These are phyloP conservation scores for Sarocladium kiliense DNA, from an alignment of 2,329 filamentous ascomycete genomes.

Conservation along the genomic window DNA sequence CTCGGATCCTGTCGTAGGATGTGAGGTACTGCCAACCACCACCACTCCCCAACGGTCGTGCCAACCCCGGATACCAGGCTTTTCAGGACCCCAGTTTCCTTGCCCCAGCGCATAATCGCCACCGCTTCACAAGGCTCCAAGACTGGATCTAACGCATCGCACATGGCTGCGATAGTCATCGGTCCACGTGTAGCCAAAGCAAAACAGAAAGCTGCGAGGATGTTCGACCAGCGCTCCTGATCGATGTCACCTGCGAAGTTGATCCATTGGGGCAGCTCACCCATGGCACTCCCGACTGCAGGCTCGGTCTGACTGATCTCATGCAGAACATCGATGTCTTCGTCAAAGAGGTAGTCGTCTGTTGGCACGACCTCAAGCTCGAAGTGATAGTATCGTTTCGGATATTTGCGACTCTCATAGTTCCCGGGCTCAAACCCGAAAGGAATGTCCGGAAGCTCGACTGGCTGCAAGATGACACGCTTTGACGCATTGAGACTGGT, in stretches of 20 bases:
- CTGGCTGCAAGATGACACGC: constrained; percentile 46
- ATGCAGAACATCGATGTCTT: constrained; percentile 38
- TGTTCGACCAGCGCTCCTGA: constrained; percentile 56
- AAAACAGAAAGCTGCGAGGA: constrained; percentile 58
- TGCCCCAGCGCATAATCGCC: constrained; percentile 55
- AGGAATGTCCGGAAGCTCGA: constrained; percentile 55
- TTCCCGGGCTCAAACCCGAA: constrained; percentile 67
- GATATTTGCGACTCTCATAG: constrained; percentile 65
- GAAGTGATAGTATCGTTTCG: constrained; percentile 62
- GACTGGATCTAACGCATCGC: constrained; percentile 49
- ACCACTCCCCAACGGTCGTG: constrained; percentile 55
- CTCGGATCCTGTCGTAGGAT: neutral
- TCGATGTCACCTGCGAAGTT: constrained; percentile 61
- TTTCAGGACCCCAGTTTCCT: constrained; percentile 44
- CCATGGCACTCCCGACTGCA: constrained; percentile 33
- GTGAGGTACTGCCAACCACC: constrained; percentile 54
- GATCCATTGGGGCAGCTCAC: constrained; percentile 65
- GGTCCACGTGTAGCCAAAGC: constrained; percentile 58
- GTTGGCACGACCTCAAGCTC: constrained; percentile 56
- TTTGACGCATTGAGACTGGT: constrained; percentile 59
- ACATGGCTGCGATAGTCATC: constrained; percentile 46
- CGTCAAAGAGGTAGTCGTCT: constrained; percentile 55
- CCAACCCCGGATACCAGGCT: constrained; percentile 33
- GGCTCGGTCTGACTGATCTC: constrained; percentile 31
- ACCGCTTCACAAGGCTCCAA: constrained; percentile 60